These are phyloP conservation scores for Scutellaria galericulata DNA, from an alignment of 257 asterid species.

Conservation along the genomic window DNA sequence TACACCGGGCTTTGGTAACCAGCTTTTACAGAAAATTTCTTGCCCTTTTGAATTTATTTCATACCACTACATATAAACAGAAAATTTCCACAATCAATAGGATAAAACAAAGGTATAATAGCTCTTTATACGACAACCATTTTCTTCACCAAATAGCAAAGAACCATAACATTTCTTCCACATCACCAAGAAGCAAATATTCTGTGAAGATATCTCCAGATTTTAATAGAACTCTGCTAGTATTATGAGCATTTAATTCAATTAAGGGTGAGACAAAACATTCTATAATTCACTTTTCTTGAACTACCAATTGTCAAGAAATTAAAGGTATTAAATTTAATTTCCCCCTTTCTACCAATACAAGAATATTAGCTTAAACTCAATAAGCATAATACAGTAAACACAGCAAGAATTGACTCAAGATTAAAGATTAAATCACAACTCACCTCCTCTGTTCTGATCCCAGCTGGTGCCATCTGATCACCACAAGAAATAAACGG, in stretches of 20 bases:
- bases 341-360: not conserved
- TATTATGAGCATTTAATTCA: not conserved
- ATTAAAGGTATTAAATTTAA: not conserved
- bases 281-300: not conserved
- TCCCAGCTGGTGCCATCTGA: slow-evolving; percentile 92
- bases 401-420: slow-evolving; percentile 7
- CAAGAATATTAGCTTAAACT: not conserved
- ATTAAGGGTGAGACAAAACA: not conserved
- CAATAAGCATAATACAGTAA: not conserved
- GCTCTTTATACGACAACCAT: not conserved
- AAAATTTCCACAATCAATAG: slow-evolving; percentile 11
- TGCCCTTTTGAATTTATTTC: slow-evolving; percentile 79
- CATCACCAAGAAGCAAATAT: slow-evolving; percentile 7
- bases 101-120: not conserved
- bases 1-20: slow-evolving; percentile 93
- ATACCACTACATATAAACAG: slow-evolving; percentile 68
- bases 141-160: not conserved
- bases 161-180: not conserved
- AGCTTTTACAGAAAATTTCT: slow-evolving; percentile 91
- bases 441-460: slow-evolving; percentile 91
- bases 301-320: slow-evolving; percentile 9
- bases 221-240: too few species aligned
- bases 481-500: slow-evolving; percentile 9
- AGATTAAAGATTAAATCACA: not conserved
- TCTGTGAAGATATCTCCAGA: too few species aligned